Base-by-base conservation (phyloP, 805 yeast genomes). In the Candida koratica region DNA sequence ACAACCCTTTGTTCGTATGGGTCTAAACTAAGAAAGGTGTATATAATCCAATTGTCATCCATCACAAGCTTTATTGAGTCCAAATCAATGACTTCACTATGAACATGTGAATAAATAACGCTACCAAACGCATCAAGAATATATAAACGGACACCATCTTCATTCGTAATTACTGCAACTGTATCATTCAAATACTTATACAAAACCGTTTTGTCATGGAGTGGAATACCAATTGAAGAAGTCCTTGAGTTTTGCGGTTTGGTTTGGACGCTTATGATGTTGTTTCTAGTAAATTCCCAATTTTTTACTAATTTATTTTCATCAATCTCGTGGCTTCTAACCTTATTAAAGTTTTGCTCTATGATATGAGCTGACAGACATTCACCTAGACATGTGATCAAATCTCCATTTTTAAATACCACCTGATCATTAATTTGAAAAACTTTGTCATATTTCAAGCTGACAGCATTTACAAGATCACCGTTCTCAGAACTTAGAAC, bases 1-100 rank as follows among this genome's bases (percentile, higher is more conserved):
- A 71, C 77, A 10, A 93, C 51, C 47, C 80, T 73, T 41, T 65
- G 72, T 40, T 66, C 70, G 33, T 75, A 72, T 8, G 81, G 80
- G 2, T 54, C 53, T 1, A 52, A 50, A 38, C 79, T 71, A 51
- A 70, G 75, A 48, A 77, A 81, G 0, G 89, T 65, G 51, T 84
- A 81, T 8, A 85, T 69, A 12, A 87, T 64, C 84, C 93, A 90
- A 58, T 89, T 78, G 53, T 90, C 97, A 32, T 87, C 93, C 56
- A 78, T 73, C 1, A 78, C 66, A 17, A 86, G 48, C 15, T 70
- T 60, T 18, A 86, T 53, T 2, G 71, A 61, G 1, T 34, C 59
- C 7, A 57, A 56, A 8, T 66, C 66, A 4, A 69, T 53, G 5
- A 66, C 69, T 4, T 58, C 52, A 15, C 56, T 60, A 18, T 60